These are phyloP conservation scores for Neoboletus magnificus DNA, from an alignment of 768 basidiomycete genomes.

Conservation along the genomic window DNA sequence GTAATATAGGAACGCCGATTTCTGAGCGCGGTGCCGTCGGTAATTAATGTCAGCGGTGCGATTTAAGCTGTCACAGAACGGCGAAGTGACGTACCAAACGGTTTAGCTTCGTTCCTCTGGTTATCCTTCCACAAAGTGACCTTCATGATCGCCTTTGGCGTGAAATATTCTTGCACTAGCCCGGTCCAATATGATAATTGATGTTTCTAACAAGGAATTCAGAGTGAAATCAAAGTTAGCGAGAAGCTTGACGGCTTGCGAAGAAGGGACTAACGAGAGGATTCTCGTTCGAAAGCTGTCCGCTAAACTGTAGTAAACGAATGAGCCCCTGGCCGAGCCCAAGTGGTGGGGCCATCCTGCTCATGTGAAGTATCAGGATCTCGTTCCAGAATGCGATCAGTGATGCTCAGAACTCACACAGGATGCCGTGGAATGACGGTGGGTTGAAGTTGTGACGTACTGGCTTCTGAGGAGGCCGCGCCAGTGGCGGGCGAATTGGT, in stretches of 20 bases:
- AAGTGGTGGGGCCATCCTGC: slow-evolving; percentile 35
- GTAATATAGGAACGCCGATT: slow-evolving; percentile 74
- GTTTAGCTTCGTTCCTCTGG: slow-evolving; percentile 72
- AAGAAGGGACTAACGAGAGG: slow-evolving; percentile 36
- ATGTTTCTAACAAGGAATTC: slow-evolving; percentile 44
- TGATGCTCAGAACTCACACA: slow-evolving; percentile 26
- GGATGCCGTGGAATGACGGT: slow-evolving; percentile 27
- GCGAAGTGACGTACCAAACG: slow-evolving; percentile 57
- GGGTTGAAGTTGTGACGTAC: slow-evolving; percentile 33
- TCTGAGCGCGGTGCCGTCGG: slow-evolving; percentile 42
- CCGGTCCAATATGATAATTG: slow-evolving; percentile 65
- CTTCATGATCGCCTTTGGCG: slow-evolving; percentile 67
- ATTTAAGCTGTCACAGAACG: slow-evolving; percentile 10
- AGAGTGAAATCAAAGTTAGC: slow-evolving; percentile 2
- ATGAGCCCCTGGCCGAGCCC: slow-evolving; percentile 62
- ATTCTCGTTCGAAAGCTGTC: slow-evolving; percentile 54
- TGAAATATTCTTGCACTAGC: slow-evolving; percentile 67
- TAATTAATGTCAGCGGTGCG: slow-evolving; percentile 5
- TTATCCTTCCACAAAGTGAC: slow-evolving; percentile 89
- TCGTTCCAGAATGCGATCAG: not conserved
- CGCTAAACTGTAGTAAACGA: slow-evolving; percentile 69
- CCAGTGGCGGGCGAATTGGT: slow-evolving; percentile 24
- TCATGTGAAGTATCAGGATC: slow-evolving; percentile 18
- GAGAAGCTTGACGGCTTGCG: not conserved
- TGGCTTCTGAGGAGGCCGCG: slow-evolving; percentile 26